Base-by-base conservation (phyloP, 2,329 filamentous ascomycete species). In the Arthrobotrys iridis region DNA sequence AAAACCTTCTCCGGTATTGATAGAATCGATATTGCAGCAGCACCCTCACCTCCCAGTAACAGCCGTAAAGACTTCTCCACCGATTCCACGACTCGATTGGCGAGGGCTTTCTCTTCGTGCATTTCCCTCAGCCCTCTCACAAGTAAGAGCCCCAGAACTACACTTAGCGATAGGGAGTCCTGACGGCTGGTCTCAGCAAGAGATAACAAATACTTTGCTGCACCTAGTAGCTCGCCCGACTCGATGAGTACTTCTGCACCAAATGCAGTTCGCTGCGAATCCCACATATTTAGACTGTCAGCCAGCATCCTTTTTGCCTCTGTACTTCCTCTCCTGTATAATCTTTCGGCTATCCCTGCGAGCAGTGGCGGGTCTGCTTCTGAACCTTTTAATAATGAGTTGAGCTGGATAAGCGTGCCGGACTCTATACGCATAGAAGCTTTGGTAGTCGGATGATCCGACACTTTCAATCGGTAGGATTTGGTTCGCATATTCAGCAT, bases 261-360 rank as follows among this genome's bases (percentile, higher is more conserved):
- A 8, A 63, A 45, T 10, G 35, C 10, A 13, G 46, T 71, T 4
- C 15, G 48, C 2, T 22, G 24, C 3, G 5, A 18, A 20, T 57
- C 35, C 66, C 66, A 71, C 10, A 71, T 37, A 4, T 22, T 0
- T 4, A 55, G 6, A n/a, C 5, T 46, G 3, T 64, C 57, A 10
- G 58, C 66, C 11, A 71, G 18, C 37, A 63, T 20, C 4, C 11
- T 15, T 40, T 40, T 71, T 1, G 24, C 66, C 37, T 62, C 37
- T 4, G 40, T 11, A 22, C 50, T 8, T 11, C 3, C 8, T 18
- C 11, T 26, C 5, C n/a, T 43, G 28, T 66, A 66, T 6, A 66
- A 37, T 35, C n/a, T 52, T n/a, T 20, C 24, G 28, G 7, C 5
- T 22, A 37, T 1, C 6, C 26, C 28, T n/a, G 24, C 0, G 4